These are phyloP conservation scores for Penicillium canescens DNA, from an alignment of 495 filamentous ascomycete species.

Conservation along the genomic window DNA sequence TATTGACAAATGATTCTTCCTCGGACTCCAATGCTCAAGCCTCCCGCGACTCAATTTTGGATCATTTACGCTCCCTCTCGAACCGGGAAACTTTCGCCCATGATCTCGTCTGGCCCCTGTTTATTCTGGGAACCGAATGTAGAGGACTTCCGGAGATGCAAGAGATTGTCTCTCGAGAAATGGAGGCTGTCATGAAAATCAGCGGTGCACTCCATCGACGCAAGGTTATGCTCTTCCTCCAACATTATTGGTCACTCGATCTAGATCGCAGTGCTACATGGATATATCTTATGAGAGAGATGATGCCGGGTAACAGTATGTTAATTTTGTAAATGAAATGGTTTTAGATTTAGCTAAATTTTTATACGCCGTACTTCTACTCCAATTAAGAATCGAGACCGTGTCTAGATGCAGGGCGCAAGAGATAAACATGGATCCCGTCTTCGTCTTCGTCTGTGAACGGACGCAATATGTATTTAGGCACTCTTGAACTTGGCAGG, in stretches of 20 bases:
- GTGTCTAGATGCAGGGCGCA: conserved; percentile 11
- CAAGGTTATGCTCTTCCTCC: conserved; percentile 22
- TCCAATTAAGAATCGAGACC: conserved; percentile 3
- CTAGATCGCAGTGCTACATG: conserved; percentile 4
- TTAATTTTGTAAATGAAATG: conserved; percentile 13
- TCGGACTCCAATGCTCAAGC: neutral
- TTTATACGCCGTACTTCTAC: too few species aligned
- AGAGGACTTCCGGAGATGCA: neutral
- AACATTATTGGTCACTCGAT: conserved; percentile 15
- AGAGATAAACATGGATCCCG: conserved; percentile 13
- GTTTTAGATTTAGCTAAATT: neutral
- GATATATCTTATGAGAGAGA: conserved; percentile 18
- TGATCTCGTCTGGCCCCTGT: conserved; percentile 18
- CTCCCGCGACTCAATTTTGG: conserved; percentile 5
- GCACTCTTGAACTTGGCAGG: too few species aligned
- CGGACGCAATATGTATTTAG: too few species aligned
- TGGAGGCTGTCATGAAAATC: conserved; percentile 17
- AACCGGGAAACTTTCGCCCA: conserved; percentile 3
- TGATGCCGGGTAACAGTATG: conserved; percentile 1
- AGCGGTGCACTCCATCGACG: conserved; percentile 22
- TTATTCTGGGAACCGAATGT: conserved; percentile 14
- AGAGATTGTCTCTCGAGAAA: conserved; percentile 4
- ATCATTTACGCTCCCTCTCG: neutral
- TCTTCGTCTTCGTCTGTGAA: conserved; percentile 12
- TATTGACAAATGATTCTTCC: neutral